These are phyloP conservation scores for Candida michaelii DNA, from an alignment of 805 yeast genomes.

Conservation along the genomic window DNA sequence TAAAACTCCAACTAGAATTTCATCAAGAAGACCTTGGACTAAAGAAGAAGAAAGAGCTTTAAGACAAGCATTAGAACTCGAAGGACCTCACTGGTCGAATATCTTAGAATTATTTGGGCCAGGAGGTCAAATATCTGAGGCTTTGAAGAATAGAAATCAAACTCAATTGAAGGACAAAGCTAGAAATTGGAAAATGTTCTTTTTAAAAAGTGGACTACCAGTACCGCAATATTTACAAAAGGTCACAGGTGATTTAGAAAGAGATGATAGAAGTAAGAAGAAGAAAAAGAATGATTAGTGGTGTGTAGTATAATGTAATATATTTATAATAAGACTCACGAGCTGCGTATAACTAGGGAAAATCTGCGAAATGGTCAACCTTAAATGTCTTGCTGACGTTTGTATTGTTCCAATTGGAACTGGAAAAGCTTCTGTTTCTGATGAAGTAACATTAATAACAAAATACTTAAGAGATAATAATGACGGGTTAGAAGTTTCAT, in stretches of 20 bases:
- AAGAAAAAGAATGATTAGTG: constrained; percentile 20
- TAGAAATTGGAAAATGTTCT: constrained; percentile 89
- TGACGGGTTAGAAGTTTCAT: constrained; percentile 51
- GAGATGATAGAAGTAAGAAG: constrained; percentile 45
- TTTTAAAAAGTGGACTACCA: constrained; percentile 68
- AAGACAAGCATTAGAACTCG: constrained; percentile 70
- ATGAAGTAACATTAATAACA: constrained; percentile 73
- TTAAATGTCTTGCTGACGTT: constrained; percentile 80
- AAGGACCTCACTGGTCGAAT: constrained; percentile 94
- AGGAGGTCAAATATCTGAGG: constrained; percentile 84
- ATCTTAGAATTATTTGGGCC: constrained; percentile 90
- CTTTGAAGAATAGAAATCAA: constrained; percentile 81
- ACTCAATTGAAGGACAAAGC: constrained; percentile 96
- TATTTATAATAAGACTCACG: not conserved
- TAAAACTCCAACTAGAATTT: constrained; percentile 26
- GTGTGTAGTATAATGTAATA: not conserved
- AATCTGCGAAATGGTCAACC: constrained; percentile 28
- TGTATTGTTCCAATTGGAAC: constrained; percentile 90
- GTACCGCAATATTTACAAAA: constrained; percentile 77
- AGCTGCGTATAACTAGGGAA: not conserved
- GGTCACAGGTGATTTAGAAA: constrained; percentile 84
- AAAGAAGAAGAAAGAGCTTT: constrained; percentile 85
- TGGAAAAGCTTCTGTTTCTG: constrained; percentile 72
- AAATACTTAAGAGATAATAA: constrained; percentile 59
- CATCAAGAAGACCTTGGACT: constrained; percentile 74